Evolutionary conservation across 1,284 basidiomycete genomes (phyloP), one percentile per base, ranked within the genome.

Genomic region (Cutaneotrichosporon sp.): DNA sequence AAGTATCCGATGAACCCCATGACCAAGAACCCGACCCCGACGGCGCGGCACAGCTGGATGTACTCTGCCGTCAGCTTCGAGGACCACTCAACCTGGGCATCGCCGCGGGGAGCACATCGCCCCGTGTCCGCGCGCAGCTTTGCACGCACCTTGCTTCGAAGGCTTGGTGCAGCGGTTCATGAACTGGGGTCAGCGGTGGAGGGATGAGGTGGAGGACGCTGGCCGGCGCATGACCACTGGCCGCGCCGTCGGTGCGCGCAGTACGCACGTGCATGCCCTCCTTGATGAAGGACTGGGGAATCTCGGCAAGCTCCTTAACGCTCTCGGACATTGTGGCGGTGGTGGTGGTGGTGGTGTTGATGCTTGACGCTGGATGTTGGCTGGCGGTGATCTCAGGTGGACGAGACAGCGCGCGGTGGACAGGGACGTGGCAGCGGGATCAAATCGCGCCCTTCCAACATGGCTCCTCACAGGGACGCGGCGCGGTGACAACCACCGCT

Each of bases 1-100:
- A 95, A 89, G 82, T 93, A 95, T 13, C 92, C 92, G 79, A 95
- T 94, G 84, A 95, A 56, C n/a, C 94, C 94, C 92, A 97, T 97
- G 70, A 97, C 91, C 58, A 87, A 91, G 74, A 97, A 97, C 20
- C 94, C 94, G 67, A 97, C 88, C 3, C 92, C 92, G 62, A 97
- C 91, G 50, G 94, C 94, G 77, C 88, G 88, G 82, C 89, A 95
- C 69, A 97, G 94, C 79, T 95, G 92, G 56, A 87, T 73, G 80
- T 92, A 97, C 79, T 97, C 94, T 97, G 77, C 16, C 24, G 51
- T 62, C 24, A 62, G 61, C 46, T 8, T 4, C n/a, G n/a, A n/a
- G n/a, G n/a, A n/a, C n/a, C n/a, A n/a, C n/a, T n/a, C n/a, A n/a
- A n/a, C n/a, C n/a, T n/a, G n/a, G n/a, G n/a, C n/a, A n/a, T n/a